A percentile compares a stretch with the other conserved stretches of the same genome.
Conservation (phyloP, 768 basidiomycete species). For the Podaxis sp. region DNA sequence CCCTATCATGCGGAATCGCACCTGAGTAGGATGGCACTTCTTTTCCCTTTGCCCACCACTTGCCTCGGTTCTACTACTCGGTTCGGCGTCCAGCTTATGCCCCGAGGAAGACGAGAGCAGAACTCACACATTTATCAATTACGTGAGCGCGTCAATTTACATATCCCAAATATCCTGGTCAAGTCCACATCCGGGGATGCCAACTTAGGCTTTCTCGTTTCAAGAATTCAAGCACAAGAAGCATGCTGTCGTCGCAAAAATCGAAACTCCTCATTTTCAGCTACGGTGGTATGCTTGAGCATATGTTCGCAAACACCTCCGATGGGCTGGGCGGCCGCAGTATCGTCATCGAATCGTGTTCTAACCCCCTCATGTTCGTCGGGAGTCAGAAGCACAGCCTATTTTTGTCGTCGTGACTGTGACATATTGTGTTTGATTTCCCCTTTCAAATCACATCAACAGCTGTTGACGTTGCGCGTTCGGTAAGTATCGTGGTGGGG, state of each 20-base stretch:
- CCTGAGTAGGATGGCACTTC: neutral
- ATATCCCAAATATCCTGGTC: neutral
- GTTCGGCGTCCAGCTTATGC: neutral
- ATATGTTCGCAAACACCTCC: neutral
- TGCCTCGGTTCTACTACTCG: neutral
- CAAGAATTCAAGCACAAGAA: neutral
- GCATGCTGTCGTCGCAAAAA: slow-evolving; percentile 1
- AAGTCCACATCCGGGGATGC: slow-evolving; percentile 1
- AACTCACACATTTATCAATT: neutral
- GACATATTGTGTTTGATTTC: neutral
- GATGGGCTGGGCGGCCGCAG: slow-evolving; percentile 2
- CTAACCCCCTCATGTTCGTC: slow-evolving; percentile 11
- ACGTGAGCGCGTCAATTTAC: neutral
- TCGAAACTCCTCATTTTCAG: neutral
- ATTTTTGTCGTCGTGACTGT: slow-evolving; percentile 11
- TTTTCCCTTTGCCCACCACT: neutral
- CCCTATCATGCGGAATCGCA: neutral
- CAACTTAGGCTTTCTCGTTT: neutral
- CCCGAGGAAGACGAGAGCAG: neutral
- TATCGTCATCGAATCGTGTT: slow-evolving; percentile 2
- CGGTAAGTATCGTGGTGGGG: slow-evolving; percentile 6
- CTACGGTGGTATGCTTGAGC: neutral
- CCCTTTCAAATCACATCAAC: slow-evolving; percentile 8
- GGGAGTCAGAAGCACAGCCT: slow-evolving; percentile 6
- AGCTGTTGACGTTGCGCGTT: slow-evolving; percentile 11